Percentiles rank a stretch among this genome's conserved stretches.
Evolutionary conservation across 2,329 filamentous ascomycete species (phyloP).

Genomic region (Exophiala oligosperma): DNA sequence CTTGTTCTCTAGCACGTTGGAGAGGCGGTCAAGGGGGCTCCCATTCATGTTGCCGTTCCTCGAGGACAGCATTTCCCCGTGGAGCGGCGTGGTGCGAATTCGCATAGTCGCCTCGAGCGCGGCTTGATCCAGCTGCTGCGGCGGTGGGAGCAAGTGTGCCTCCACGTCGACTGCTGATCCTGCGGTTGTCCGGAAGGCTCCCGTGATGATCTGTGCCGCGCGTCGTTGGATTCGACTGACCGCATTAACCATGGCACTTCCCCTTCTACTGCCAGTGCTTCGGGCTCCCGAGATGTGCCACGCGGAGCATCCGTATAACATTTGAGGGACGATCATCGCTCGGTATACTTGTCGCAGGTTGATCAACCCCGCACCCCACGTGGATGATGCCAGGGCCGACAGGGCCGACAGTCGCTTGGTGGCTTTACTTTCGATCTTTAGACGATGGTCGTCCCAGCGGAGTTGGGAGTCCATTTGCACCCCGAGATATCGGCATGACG

Average conservation of each 20-base stretch:
- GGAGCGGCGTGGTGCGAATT: constrained; percentile 23
- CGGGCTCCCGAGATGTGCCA: constrained; percentile 24
- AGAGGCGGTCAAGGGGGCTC: constrained; percentile 5
- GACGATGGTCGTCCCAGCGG: constrained; percentile 26
- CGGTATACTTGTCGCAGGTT: constrained; percentile 32
- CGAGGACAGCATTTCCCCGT: constrained; percentile 5
- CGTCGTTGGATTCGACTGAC: constrained; percentile 25
- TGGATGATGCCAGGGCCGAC: constrained; percentile 29
- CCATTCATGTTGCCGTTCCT: neutral
- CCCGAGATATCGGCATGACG: constrained; percentile 27
- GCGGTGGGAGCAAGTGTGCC: constrained; percentile 29
- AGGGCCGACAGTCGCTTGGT: constrained; percentile 29
- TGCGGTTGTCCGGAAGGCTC: constrained; percentile 30
- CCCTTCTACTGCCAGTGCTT: neutral
- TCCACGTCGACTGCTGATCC: constrained; percentile 28
- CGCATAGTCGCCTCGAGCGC: constrained; percentile 29
- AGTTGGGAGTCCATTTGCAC: constrained; percentile 30
- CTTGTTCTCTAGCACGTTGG: constrained; percentile 24
- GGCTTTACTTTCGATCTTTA: constrained; percentile 26
- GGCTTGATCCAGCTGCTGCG: constrained; percentile 28
- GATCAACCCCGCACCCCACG: constrained; percentile 26
- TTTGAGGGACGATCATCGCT: constrained; percentile 30
- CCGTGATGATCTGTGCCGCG: constrained; percentile 33
- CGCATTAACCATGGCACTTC: constrained; percentile 1
- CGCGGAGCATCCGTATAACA: constrained; percentile 33